phyloP scores from a whole-genome alignment of 2,329 filamentous ascomycete genomes.

The Sclerotinia nivalis region DNA sequence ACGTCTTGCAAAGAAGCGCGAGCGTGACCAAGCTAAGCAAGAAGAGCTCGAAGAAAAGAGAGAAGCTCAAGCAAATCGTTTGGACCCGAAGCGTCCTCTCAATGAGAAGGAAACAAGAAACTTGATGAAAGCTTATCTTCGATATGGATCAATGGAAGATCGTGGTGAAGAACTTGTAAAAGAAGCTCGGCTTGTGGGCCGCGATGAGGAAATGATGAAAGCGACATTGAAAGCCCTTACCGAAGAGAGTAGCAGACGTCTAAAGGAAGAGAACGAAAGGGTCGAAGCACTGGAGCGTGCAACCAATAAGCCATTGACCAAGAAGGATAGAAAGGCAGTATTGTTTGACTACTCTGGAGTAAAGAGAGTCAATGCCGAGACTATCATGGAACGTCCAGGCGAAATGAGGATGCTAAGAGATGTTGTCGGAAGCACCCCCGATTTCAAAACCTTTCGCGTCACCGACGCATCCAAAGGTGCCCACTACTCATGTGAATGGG shows the following conservation, averaged over 20 bases:
- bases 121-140: constrained; percentile 84
- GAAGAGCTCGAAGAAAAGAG: constrained; percentile 63
- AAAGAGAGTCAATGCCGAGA: constrained; percentile 94
- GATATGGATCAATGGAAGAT: constrained; percentile 88
- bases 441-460: constrained; percentile 80
- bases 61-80: constrained; percentile 71
- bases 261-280: constrained; percentile 70
- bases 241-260: constrained; percentile 68
- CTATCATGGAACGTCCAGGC: constrained; percentile 84
- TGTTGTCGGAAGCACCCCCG: constrained; percentile 64
- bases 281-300: constrained; percentile 66
- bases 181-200: constrained; percentile 80
- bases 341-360: constrained; percentile 92
- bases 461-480: constrained; percentile 90
- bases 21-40: constrained; percentile 66
- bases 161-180: constrained; percentile 83
- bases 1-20: constrained; percentile 64
- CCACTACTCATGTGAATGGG: constrained; percentile 90
- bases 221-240: constrained; percentile 68
- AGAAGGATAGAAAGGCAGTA: constrained; percentile 97
- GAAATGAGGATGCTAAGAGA: constrained; percentile 84
- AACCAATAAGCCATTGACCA: constrained; percentile 78
- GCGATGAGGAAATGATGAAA: constrained; percentile 78
- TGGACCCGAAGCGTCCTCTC: constrained; percentile 85
- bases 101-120: constrained; percentile 92